A percentile compares a stretch with the other conserved stretches of the same genome.
These are phyloP conservation scores for Xylariaceae sp. DNA, from an alignment of 2,329 filamentous ascomycete genomes.

Conservation along the genomic window DNA sequence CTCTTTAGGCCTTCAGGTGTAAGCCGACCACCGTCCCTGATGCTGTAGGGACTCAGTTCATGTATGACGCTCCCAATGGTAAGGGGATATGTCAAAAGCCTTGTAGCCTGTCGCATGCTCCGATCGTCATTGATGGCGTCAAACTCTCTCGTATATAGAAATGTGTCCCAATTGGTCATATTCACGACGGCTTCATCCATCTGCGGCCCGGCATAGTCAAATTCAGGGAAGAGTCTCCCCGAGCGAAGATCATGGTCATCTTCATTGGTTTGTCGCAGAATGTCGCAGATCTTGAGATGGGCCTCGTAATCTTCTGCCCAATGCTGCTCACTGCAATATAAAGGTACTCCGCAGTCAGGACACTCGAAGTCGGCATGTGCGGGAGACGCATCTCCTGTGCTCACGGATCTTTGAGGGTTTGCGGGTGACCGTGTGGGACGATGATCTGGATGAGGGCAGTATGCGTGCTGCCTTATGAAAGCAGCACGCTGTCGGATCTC, in stretches of 20 bases:
- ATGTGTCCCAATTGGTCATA: constrained; percentile 98
- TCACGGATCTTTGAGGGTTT: constrained; percentile 53
- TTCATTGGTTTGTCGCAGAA: constrained; percentile 88
- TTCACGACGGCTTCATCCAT: constrained; percentile 91
- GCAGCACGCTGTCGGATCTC: constrained; percentile 82
- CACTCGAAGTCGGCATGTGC: constrained; percentile 90
- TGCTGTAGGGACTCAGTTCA: constrained; percentile 86
- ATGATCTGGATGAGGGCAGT: constrained; percentile 88
- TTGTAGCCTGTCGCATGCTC: constrained; percentile 85
- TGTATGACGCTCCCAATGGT: constrained; percentile 89
- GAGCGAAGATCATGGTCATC: constrained; percentile 93
- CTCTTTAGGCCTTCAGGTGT: constrained; percentile 89
- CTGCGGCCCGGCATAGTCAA: constrained; percentile 82
- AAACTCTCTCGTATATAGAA: constrained; percentile 88
- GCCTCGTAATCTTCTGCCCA: constrained; percentile 95
- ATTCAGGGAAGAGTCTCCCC: constrained; percentile 88
- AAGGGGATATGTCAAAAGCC: constrained; percentile 86
- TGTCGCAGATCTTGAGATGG: constrained; percentile 89
- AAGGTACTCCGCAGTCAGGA: constrained; percentile 88
- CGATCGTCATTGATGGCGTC: constrained; percentile 86
- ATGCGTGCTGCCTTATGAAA: constrained; percentile 88
- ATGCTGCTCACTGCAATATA: constrained; percentile 90
- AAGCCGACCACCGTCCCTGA: constrained; percentile 68
- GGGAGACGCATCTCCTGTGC: constrained; percentile 56
- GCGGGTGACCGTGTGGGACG: constrained; percentile 66